Conservation (phyloP, 805 yeast genomes). For the Debaryomyces castellii region DNA sequence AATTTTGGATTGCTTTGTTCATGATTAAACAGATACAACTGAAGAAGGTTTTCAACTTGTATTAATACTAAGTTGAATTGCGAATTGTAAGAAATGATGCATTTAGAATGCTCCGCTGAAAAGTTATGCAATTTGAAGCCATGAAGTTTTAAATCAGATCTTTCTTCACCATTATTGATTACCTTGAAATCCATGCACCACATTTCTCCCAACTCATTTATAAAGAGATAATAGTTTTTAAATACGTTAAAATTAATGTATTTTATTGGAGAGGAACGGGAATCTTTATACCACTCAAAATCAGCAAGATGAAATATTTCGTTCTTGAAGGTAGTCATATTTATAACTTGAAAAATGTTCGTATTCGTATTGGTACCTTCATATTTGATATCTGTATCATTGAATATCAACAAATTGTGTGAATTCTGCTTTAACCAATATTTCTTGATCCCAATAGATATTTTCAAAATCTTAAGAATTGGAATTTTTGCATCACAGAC, state of each 20-base stretch:
- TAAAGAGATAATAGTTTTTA: slow-evolving; percentile 27
- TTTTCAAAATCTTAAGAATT: slow-evolving; percentile 31
- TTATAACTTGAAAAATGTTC: slow-evolving; percentile 30
- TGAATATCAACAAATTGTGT: slow-evolving; percentile 35
- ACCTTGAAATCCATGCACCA: slow-evolving; percentile 19
- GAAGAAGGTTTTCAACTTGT: slow-evolving; percentile 6
- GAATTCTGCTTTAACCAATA: slow-evolving; percentile 41
- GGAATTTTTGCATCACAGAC: slow-evolving; percentile 28
- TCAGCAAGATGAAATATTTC: slow-evolving; percentile 24
- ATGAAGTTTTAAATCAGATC: slow-evolving; percentile 1
- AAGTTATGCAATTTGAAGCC: slow-evolving; percentile 14
- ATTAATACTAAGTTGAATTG: slow-evolving; percentile 17
- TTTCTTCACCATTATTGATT: background rate
- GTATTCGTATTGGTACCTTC: slow-evolving; percentile 2
- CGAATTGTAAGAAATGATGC: slow-evolving; percentile 21
- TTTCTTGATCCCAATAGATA: slow-evolving; percentile 27
- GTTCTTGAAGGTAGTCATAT: slow-evolving; percentile 30
- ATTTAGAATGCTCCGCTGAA: background rate
- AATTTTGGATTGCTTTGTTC: slow-evolving; percentile 8
- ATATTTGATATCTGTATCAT: slow-evolving; percentile 14
- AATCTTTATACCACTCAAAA: slow-evolving; percentile 25
- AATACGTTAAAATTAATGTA: slow-evolving; percentile 24
- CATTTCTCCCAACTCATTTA: slow-evolving; percentile 23
- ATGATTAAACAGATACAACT: slow-evolving; percentile 9
- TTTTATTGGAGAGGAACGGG: slow-evolving; percentile 11